Evolutionary conservation across 208 protist genomes (phyloP), one percentile per base, ranked within the genome.

Genomic region (Crithidia bombi): DNA sequence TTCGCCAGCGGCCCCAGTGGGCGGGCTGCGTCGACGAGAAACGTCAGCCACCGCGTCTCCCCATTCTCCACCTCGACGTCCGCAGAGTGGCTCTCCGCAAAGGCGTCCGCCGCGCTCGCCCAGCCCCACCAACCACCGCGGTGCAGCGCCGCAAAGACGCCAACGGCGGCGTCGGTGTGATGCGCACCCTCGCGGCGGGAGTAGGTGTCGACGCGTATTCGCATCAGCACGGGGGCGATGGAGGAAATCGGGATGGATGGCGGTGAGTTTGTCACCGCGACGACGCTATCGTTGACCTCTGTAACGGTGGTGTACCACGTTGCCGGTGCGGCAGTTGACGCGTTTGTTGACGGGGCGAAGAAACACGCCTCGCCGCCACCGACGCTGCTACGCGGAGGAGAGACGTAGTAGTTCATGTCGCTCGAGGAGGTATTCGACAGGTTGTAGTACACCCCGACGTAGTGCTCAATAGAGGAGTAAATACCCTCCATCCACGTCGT

Each of bases 381-480:
- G 39, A 33, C 49, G 35, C 3, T 10, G 57, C 26, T 25, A 14
- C 12, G 36, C 28, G 19, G 32, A 23, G 35, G 5, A 17, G 47
- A 38, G 10, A 25, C 12, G 28, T 80, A 82, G 73, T 86, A 83
- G 26, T 78, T 79, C 39, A 83, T 69, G 23, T 83, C 75, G 43
- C 66, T 79, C 10, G 81, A 69, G 17, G 77, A 83, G 19, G 77
- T 75, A 67, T 83, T 83, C 3, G 74, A 62, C 35, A 86, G 58
- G 38, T 63, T 73, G 63, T 84, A 86, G 69, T 85, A 86, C 47
- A 80, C 72, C 44, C 21, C 57, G 11, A 89, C 80, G 66, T 83
- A 89, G 58, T 73, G 52, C 57, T 78, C 64, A 25, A 89, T 71
- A 9, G 68, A 69, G 9, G 70, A 33, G 46, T 83, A 72, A n/a